Evolutionary conservation across 2,329 filamentous ascomycete species (phyloP).

Genomic region (Penicillium sp.): DNA sequence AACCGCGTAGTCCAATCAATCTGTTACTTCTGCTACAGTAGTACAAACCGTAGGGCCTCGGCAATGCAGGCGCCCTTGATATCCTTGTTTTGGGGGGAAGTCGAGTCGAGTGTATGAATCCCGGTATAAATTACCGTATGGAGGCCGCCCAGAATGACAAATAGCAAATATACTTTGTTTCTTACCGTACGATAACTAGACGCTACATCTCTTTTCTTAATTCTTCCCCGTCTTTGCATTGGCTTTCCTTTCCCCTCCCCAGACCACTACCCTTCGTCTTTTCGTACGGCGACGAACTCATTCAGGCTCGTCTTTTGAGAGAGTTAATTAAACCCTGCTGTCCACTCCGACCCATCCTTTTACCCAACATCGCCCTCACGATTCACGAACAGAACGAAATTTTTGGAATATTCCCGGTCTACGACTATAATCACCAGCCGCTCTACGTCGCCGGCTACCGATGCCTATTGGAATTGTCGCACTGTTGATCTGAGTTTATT

Average conservation of each 20-base stretch:
- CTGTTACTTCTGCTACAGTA: conserved; percentile 1
- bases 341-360: neutral
- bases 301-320: neutral
- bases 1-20: neutral
- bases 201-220: conserved; percentile 12
- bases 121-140: conserved; percentile 3
- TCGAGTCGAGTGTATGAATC: neutral
- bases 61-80: conserved; percentile 7
- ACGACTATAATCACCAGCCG: neutral
- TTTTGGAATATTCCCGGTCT: neutral
- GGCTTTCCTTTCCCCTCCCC: conserved; percentile 9
- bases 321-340: neutral
- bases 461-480: neutral
- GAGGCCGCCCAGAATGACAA: conserved; percentile 1
- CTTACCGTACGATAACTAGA: conserved; percentile 11
- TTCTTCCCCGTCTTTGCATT: conserved; percentile 9
- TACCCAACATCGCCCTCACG: neutral
- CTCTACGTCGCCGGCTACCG: neutral
- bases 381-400: conserved; percentile 18
- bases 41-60: conserved; percentile 2
- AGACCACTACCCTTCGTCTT: conserved; percentile 9
- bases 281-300: neutral
- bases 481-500: neutral
- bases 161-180: neutral
- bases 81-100: conserved; percentile 3